Base-by-base conservation (phyloP, 148 eudicot genomes). In the Suaeda aralocaspica region DNA sequence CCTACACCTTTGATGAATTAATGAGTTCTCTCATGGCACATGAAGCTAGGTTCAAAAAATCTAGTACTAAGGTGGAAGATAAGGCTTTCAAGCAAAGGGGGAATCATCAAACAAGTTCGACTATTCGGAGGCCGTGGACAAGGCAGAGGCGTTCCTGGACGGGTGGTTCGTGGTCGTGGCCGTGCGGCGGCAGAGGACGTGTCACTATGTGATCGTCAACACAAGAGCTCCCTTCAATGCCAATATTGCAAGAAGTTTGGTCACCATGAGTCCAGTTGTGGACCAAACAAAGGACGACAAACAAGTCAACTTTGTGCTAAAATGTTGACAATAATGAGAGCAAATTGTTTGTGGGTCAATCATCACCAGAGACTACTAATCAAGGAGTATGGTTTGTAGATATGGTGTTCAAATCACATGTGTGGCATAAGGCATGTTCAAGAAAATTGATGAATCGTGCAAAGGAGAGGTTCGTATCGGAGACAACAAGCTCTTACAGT, bases 321-420 rank as follows among this genome's bases (percentile, higher is more conserved):
- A 52, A 55, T 42, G 66, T 51, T 5, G 69, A 39, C 44, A 39
- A 71, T 31, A 44, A 64, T 4, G 68, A 71, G 50, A 30, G 45
- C 44, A 39, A 33, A 18, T 12, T 74, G 44, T 64, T 74, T 39
- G 41, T 62, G 58, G 62, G 49, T 1, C n/a, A 67, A 16, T 55
- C 29, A 5, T 16, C n/a, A 14, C 3, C n/a, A 8, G 15, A 9
- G 2, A 24, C 10, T 14, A 14, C 6, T 16, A 0, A 19, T 26
- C 52, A 18, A 26, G 59, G 21, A 15, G 21, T 80, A 2, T 80
- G 76, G 71, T 66, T 57, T 28, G n/a, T 80, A 13, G 77, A 80
- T 10, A 80, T 74, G 74, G 5, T 79, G 79, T 24, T 41, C 62
- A 3, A 76, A 76, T 25, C 80, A 72, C 44, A 75, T 79, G 69